Conservation (phyloP, 805 yeast species). For the Metschnikowia drakensbergensis region DNA sequence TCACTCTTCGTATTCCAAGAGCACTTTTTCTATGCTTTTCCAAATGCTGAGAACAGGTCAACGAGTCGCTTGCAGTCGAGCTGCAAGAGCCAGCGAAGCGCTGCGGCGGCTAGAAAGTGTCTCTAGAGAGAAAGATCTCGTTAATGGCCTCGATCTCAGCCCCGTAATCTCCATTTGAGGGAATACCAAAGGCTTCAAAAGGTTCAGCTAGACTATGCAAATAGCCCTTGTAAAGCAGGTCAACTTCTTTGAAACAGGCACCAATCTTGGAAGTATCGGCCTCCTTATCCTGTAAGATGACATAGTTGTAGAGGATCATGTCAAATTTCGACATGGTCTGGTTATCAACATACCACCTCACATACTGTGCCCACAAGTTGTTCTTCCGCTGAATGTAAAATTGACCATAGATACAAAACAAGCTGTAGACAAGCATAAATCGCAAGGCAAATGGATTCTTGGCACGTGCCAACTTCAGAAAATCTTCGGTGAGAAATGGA, state of each 20-base stretch:
- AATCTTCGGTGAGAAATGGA: slow-evolving; percentile 16
- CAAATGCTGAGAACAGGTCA: too few species aligned
- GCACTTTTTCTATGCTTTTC: too few species aligned
- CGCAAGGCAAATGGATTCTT: slow-evolving; percentile 26
- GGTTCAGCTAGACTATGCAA: background rate
- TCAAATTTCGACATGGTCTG: slow-evolving; percentile 8
- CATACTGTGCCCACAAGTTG: slow-evolving; percentile 30
- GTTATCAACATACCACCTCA: slow-evolving; percentile 17
- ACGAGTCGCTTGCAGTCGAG: too few species aligned
- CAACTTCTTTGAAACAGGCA: background rate
- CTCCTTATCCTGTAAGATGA: slow-evolving; percentile 1
- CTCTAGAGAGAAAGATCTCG: background rate
- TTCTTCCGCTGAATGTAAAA: slow-evolving; percentile 20
- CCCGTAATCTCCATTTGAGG: too few species aligned
- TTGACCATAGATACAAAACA: slow-evolving; percentile 19
- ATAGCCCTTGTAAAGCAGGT: background rate
- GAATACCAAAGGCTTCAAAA: background rate
- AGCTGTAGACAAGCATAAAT: slow-evolving; percentile 21
- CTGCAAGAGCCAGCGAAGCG: too few species aligned
- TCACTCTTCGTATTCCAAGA: too few species aligned
- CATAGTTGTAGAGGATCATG: slow-evolving; percentile 6
- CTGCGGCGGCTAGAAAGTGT: background rate
- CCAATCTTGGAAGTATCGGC: slow-evolving; percentile 1
- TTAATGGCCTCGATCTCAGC: background rate
- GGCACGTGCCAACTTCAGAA: slow-evolving; percentile 18